Base-by-base conservation (phyloP, 106 monocot genomes). In the Platanthera guangdongensis region DNA sequence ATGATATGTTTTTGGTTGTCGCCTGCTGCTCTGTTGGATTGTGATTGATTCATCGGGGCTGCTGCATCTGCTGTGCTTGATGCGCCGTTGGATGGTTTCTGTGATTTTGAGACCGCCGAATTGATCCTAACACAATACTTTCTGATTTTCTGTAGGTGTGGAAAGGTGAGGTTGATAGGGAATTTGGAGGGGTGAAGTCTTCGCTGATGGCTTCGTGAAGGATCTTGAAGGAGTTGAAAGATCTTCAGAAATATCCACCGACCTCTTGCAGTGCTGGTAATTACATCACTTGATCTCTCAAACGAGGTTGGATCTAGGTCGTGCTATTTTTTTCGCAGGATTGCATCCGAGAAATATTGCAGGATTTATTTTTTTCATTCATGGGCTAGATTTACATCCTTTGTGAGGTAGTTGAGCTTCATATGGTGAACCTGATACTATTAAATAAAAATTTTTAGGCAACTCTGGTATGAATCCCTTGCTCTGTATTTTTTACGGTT, bases 201-300 rank as follows among this genome's bases (percentile, higher is more conserved):
- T n/a, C 30, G 64, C 53, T 14, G 63, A 82, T 82, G 82, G 82
- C 82, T 7, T 69, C 76, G 15, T 73, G 74, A 67, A 78, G 82
- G 64, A 82, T 82, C 52, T 39, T 78, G 19, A 82, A 82, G 78
- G 82, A 82, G 78, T 50, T 82, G n/a, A 82, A 82, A 72, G 82
- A 82, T 65, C 73, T 82, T 48, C 82, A 82, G 67, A 82, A 78
- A 64, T 78, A 82, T 73, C 82, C 82, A 4, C 78, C 82, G 50
- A 82, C 82, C 39, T 82, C 82, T 12, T 82, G 82, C 21, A 82
- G 82, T n/a, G 78, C 82, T 53, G 82, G 82, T 78, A 75, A 60
- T 39, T n/a, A 54, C 45, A 22, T 76, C 47, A 9, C 46, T 8
- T 45, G 7, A 32, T 15, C 16, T 7, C 59, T 45, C 18, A 22